Evolutionary conservation across 2,329 filamentous ascomycete species (phyloP), one percentile per base, ranked within the genome.

Genomic region (Aquanectria penicillioides): DNA sequence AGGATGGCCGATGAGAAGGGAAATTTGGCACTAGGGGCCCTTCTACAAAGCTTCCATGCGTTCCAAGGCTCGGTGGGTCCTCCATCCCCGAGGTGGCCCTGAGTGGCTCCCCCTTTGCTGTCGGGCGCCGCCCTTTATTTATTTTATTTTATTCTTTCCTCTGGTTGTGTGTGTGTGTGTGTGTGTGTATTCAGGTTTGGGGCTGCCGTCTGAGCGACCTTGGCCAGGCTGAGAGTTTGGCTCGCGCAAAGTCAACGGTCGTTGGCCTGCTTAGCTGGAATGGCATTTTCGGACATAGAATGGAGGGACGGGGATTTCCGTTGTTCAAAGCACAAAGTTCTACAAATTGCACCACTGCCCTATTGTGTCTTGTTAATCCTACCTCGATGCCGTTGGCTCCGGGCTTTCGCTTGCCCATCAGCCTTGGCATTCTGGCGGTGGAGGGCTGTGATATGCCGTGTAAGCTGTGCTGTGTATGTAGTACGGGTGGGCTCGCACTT

Each of bases 11-110:
- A 48, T 31, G 41, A 38, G 23, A 58, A 59, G 44, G 55, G 58
- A 60, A 57, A 48, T 49, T 62, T 48, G 55, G 53, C 52, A 59
- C 61, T 62, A 63, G 52, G 40, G 56, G 33, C 18, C 47, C 60
- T 69, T 69, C 67, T 41, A 64, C 52, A 50, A 65, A 66, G 65
- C 67, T 69, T 69, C 67, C 48, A 69, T 69, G 57, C 60, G 54
- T 69, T 69, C 67, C 51, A 69, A 65, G 34, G 52, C 54, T 48
- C 23, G 57, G 67, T 67, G 67, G 63, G 57, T 54, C 63, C 48
- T 20, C 40, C 47, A 36, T 59, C 55, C 53, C 48, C 41, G 33
- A 51, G 48, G 38, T 53, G 38, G 49, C 12, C 38, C 48, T 15
- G 38, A 36, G 49, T 44, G 49, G 38, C 41, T 36, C 37, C 25